phyloP scores from a whole-genome alignment of 805 yeast genomes.

The Cyberlindnera misumaiensis region DNA sequence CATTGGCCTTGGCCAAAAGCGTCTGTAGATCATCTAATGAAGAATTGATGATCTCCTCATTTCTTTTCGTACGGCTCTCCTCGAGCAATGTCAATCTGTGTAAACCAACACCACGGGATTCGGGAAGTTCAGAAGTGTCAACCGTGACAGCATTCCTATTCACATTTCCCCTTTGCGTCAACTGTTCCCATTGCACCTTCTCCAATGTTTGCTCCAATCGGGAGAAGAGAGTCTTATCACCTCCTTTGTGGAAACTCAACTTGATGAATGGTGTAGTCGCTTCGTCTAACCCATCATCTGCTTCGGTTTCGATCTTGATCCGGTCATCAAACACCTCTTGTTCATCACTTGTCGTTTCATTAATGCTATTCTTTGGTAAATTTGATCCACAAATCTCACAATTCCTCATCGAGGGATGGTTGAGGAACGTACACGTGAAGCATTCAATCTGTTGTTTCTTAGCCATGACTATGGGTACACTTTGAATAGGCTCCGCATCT shows the following conservation, averaged over 20 bases:
- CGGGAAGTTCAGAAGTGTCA: not conserved
- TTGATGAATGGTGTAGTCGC: constrained; percentile 37
- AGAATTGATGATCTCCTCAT: constrained; percentile 52
- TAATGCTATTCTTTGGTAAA: constrained; percentile 27
- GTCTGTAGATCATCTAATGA: constrained; percentile 75
- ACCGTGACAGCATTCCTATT: constrained; percentile 15
- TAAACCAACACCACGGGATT: constrained; percentile 50
- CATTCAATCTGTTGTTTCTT: constrained; percentile 27
- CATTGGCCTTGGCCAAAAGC: constrained; percentile 71
- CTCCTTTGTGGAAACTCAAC: constrained; percentile 70
- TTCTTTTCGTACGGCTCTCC: constrained; percentile 46
- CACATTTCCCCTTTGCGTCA: constrained; percentile 27
- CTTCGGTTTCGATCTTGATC: constrained; percentile 25
- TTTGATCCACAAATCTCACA: constrained; percentile 87
- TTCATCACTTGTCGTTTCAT: constrained; percentile 13
- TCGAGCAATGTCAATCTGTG: constrained; percentile 58
- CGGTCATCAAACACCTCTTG: constrained; percentile 27
- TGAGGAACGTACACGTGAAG: constrained; percentile 67
- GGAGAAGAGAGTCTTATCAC: constrained; percentile 47
- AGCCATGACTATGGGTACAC: not conserved
- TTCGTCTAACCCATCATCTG: constrained; percentile 23
- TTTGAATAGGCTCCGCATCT: not conserved
- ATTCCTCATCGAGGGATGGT: constrained; percentile 67
- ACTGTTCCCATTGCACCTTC: constrained; percentile 41
- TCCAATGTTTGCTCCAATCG: constrained; percentile 41